Percentiles rank a stretch among this genome's conserved stretches.
These are phyloP conservation scores for Monosporascus cannonballus DNA, from an alignment of 2,329 filamentous ascomycete genomes.

Conservation along the genomic window DNA sequence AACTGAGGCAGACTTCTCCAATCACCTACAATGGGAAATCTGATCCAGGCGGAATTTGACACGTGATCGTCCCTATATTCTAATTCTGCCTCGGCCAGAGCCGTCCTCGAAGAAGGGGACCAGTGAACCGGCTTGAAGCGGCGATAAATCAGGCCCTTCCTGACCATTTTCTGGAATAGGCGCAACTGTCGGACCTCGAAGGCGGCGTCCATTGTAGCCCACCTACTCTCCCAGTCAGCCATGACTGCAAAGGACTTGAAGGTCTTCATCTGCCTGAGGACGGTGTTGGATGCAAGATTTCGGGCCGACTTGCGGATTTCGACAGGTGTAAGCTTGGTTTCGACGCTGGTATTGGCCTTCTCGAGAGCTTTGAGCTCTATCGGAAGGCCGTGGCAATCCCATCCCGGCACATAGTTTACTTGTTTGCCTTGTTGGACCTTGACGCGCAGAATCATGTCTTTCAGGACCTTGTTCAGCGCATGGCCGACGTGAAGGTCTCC, in stretches of 20 bases:
- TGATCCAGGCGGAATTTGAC: conserved; percentile 71
- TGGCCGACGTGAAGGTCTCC: conserved; percentile 87
- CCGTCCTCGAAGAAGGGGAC: conserved; percentile 73
- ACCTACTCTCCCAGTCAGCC: conserved; percentile 71
- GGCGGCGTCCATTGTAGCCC: conserved; percentile 70
- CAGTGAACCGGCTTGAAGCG: conserved; percentile 81
- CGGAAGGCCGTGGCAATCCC: conserved; percentile 96
- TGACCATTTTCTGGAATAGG: conserved; percentile 70
- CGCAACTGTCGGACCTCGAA: conserved; percentile 72
- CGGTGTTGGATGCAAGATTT: conserved; percentile 59
- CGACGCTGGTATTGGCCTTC: conserved; percentile 17
- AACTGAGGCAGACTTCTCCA: conserved; percentile 31
- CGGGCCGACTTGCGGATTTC: conserved; percentile 60
- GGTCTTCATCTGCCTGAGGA: conserved; percentile 65
- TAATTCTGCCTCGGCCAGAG: conserved; percentile 76
- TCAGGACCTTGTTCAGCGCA: conserved; percentile 93
- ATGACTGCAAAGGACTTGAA: conserved; percentile 73
- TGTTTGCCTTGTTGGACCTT: conserved; percentile 72
- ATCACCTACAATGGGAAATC: conserved; percentile 60
- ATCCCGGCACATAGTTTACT: conserved; percentile 82
- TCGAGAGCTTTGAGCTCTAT: conserved; percentile 95
- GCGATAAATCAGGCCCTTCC: conserved; percentile 67
- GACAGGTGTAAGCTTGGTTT: conserved; percentile 41
- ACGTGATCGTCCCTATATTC: conserved; percentile 74
- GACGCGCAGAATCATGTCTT: conserved; percentile 83